Conservation (phyloP, 495 filamentous ascomycete species). For the Cercophora sp. region DNA sequence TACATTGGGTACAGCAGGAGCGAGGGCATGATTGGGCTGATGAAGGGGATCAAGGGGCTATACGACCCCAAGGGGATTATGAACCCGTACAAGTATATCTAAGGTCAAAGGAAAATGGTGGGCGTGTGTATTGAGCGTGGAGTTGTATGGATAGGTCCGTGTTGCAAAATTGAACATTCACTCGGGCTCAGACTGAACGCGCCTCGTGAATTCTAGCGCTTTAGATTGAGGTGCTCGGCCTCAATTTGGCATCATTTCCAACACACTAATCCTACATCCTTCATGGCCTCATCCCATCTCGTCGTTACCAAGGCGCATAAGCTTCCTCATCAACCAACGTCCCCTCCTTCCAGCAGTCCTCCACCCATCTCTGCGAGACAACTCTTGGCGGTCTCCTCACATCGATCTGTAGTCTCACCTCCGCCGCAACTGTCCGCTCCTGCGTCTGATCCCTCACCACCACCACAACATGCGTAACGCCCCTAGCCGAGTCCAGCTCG, state of each 20-base stretch:
- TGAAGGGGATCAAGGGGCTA: conserved; percentile 87
- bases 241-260: too few species aligned
- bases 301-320: too few species aligned
- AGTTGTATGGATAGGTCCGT: too few species aligned
- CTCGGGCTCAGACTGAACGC: too few species aligned
- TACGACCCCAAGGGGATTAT: conserved; percentile 92
- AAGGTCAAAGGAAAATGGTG: background rate
- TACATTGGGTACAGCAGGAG: conserved; percentile 91
- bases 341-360: conserved; percentile 71
- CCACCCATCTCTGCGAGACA: conserved; percentile 69
- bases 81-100: conserved; percentile 85
- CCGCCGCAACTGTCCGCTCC: conserved; percentile 33
- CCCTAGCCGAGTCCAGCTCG: conserved; percentile 43
- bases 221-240: too few species aligned
- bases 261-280: too few species aligned
- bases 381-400: conserved; percentile 60
- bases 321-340: conserved; percentile 81
- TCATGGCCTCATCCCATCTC: too few species aligned
- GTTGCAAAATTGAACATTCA: too few species aligned
- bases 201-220: too few species aligned
- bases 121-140: background rate
- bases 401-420: conserved; percentile 43
- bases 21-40: conserved; percentile 77
- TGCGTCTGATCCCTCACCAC: conserved; percentile 24
- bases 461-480: conserved; percentile 66